Percentiles rank a stretch among this genome's conserved stretches.
Evolutionary conservation across 306 rosid genomes (phyloP).

Genomic region (Ziziphus jujuba): DNA sequence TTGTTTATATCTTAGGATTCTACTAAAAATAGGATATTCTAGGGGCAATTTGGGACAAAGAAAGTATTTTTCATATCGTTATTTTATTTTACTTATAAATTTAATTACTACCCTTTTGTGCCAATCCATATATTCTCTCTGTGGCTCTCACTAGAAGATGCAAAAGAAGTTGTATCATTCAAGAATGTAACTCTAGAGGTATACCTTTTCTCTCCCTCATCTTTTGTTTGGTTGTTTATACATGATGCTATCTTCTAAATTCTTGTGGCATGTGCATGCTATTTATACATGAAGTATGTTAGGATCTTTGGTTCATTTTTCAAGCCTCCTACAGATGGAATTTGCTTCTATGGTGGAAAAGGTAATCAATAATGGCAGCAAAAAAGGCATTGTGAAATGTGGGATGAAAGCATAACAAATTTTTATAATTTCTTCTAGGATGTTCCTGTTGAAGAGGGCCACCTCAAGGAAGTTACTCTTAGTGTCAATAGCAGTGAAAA

Average conservation of each 20-base stretch:
- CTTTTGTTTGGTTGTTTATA: slow-evolving; percentile 10
- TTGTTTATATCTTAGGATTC: slow-evolving; percentile 55
- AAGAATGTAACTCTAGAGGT: slow-evolving; percentile 64
- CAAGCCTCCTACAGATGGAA: not conserved
- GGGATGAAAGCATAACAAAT: no score
- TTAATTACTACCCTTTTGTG: slow-evolving; percentile 4
- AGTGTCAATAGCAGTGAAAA: slow-evolving; percentile 14
- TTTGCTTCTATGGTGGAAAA: no score
- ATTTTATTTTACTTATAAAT: slow-evolving; percentile 10
- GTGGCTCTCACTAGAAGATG: slow-evolving; percentile 74
- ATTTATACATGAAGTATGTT: slow-evolving; percentile 13
- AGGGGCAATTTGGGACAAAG: slow-evolving; percentile 91
- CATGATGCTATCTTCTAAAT: slow-evolving; percentile 24
- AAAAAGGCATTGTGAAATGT: no score
- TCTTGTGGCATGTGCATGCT: slow-evolving; percentile 16
- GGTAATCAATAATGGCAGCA: no score
- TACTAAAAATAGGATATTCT: slow-evolving; percentile 59
- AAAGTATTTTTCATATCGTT: slow-evolving; percentile 28
- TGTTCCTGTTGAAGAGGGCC: slow-evolving; percentile 26
- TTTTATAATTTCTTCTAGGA: slow-evolving; percentile 32
- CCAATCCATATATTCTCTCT: slow-evolving; percentile 27
- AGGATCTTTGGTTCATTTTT: slow-evolving; percentile 5
- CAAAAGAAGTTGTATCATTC: slow-evolving; percentile 65
- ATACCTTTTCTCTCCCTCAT: slow-evolving; percentile 21
- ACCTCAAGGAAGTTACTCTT: slow-evolving; percentile 30